Percentiles rank a stretch among this genome's conserved stretches.
These are phyloP conservation scores for Verticillium dahliae DNA, from an alignment of 2,329 filamentous ascomycete species.

Conservation along the genomic window DNA sequence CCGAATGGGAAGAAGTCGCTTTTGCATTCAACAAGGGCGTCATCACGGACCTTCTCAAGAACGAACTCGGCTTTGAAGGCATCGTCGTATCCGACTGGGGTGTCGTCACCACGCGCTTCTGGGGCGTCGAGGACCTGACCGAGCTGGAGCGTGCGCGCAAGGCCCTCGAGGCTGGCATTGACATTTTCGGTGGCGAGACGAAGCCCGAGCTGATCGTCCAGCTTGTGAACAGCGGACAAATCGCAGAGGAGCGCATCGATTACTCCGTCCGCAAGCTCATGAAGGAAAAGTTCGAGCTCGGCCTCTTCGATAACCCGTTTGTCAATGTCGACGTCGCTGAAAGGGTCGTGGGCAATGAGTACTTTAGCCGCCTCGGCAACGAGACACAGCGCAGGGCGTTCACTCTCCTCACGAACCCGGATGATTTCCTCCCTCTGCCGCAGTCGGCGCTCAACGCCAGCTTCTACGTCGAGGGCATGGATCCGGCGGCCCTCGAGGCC, in stretches of 20 bases:
- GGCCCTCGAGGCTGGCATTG: constrained; percentile 42
- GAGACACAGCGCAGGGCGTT: constrained; percentile 19
- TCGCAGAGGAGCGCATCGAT: constrained; percentile 36
- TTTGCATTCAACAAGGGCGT: constrained; percentile 46
- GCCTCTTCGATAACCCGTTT: constrained; percentile 45
- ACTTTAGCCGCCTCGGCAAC: constrained; percentile 22
- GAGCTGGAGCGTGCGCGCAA: constrained; percentile 33
- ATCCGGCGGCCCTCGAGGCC: constrained; percentile 2
- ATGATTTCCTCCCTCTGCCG: constrained; percentile 14
- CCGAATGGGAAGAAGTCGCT: constrained; percentile 37
- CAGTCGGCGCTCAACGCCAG: constrained; percentile 5
- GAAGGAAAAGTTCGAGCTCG: constrained; percentile 42
- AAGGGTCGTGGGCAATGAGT: constrained; percentile 33
- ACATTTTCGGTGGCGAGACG: constrained; percentile 45
- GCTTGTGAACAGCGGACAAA: constrained; percentile 30
- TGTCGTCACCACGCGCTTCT: constrained; percentile 42
- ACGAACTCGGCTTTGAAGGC: constrained; percentile 41
- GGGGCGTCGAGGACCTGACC: constrained; percentile 40
- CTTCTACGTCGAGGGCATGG: constrained; percentile 13
- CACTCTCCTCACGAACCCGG: constrained; percentile 19
- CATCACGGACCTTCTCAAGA: constrained; percentile 39
- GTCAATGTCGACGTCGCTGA: constrained; percentile 35
- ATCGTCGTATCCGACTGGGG: constrained; percentile 49
- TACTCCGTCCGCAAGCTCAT: constrained; percentile 37
- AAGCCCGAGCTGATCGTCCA: constrained; percentile 40